Evolutionary conservation across 2,329 filamentous ascomycete species (phyloP).

Genomic region (Talaromyces atroroseus): DNA sequence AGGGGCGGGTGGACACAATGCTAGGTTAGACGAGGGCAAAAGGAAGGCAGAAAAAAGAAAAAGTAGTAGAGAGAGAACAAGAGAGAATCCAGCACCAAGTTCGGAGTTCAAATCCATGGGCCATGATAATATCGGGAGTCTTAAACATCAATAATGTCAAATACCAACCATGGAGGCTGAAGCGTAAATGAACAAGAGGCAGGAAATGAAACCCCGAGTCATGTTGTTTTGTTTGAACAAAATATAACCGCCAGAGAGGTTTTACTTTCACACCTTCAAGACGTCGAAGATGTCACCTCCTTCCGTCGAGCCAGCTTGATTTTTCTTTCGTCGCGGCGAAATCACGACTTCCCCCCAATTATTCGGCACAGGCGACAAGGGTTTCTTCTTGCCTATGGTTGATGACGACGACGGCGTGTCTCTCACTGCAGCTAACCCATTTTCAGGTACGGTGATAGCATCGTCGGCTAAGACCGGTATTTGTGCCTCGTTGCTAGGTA

Average conservation of each 20-base stretch:
- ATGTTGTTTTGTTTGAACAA: not conserved
- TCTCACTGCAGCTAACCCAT: constrained; percentile 8
- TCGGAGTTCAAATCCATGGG: not conserved
- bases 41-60: not conserved
- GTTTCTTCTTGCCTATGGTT: not conserved
- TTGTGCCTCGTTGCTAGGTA: constrained; percentile 14
- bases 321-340: constrained; percentile 31
- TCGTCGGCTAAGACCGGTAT: constrained; percentile 14
- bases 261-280: constrained; percentile 25
- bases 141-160: not conserved
- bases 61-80: not conserved
- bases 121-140: not conserved
- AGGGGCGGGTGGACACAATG: not conserved
- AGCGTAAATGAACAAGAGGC: not conserved
- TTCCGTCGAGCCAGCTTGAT: constrained; percentile 19
- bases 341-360: constrained; percentile 43
- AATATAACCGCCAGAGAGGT: not conserved
- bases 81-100: not conserved
- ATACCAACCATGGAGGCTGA: not conserved
- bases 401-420: not conserved
- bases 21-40: no score
- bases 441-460: constrained; percentile 5
- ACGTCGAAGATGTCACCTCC: constrained; percentile 37
- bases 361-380: constrained; percentile 28
- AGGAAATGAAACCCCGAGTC: not conserved